Conservation (phyloP, 345 rosid genomes). For the Corymbia maculata region DNA sequence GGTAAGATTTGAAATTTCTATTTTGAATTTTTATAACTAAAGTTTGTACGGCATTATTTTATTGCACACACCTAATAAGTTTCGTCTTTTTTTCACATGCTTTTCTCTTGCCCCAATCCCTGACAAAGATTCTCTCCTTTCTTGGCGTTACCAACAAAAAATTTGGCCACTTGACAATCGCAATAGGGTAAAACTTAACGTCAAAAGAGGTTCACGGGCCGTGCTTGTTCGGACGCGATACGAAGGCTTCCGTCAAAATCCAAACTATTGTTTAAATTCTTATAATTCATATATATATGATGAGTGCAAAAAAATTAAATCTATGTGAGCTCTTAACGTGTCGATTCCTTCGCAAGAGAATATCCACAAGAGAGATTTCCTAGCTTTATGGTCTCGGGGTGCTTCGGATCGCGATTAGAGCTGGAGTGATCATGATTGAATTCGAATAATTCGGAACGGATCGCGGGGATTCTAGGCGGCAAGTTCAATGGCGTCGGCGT, state of each 20-base stretch:
- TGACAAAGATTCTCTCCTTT: neutral
- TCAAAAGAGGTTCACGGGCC: neutral
- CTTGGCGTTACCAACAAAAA: neutral
- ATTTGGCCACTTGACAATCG: neutral
- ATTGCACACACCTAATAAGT: neutral
- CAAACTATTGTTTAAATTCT: neutral
- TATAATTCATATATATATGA: neutral
- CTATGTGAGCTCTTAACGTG: neutral
- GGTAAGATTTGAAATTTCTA: too few relatives aligned
- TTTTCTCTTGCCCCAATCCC: neutral
- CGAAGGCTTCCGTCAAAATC: neutral
- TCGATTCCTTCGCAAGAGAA: neutral
- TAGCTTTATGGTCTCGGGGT: neutral
- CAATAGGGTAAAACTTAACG: neutral
- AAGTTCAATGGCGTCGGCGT: too few relatives aligned
- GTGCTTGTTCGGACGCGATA: neutral
- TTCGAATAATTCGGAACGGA: neutral
- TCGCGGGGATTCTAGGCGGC: too few relatives aligned
- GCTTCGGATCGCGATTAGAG: neutral
- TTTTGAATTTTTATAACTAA: neutral
- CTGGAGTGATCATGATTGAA: neutral
- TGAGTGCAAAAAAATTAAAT: neutral
- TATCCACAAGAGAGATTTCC: neutral
- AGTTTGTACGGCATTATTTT: neutral
- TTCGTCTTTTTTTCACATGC: neutral